Evolutionary conservation across 352 stramenopile genomes (phyloP).

Genomic region (Globisporangium irregulare): DNA sequence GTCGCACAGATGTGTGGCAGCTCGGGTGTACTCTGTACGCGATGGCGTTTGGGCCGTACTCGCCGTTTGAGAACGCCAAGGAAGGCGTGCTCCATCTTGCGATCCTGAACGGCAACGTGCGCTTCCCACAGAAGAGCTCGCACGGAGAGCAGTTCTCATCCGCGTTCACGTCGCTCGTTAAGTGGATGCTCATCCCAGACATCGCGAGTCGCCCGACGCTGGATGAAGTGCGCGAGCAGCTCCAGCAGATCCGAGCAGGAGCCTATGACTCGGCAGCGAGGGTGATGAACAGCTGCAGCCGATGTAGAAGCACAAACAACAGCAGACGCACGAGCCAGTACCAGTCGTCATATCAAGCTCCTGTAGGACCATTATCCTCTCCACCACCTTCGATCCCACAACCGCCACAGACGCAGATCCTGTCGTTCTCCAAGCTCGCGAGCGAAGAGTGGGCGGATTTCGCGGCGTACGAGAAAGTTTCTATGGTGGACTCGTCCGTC

Average conservation of each 20-base stretch:
- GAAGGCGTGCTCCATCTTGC: conserved; percentile 53
- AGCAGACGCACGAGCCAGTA: not conserved
- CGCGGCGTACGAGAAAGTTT: conserved; percentile 21
- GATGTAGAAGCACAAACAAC: not conserved
- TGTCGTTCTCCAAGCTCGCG: conserved; percentile 19
- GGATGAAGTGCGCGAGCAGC: conserved; percentile 32
- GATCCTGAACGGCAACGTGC: conserved; percentile 68
- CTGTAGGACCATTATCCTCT: not conserved
- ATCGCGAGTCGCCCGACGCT: conserved; percentile 58
- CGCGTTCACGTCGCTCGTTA: conserved; percentile 58
- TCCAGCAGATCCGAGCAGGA: conserved; percentile 20
- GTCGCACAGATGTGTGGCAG: conserved; percentile 88
- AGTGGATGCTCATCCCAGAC: conserved; percentile 71
- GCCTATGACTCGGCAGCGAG: not conserved
- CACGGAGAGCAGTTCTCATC: conserved; percentile 35
- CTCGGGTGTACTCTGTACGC: conserved; percentile 90
- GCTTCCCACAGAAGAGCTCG: conserved; percentile 35
- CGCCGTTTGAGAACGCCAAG: conserved; percentile 81
- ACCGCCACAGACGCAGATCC: conserved; percentile 13
- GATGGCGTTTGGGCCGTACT: conserved; percentile 88
- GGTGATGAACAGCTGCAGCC: not conserved
- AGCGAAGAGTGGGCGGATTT: conserved; percentile 35
- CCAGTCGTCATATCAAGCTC: not conserved
- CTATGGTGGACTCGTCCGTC: conserved; percentile 8
- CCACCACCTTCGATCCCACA: not conserved